Evolutionary conservation across 345 rosid genomes (phyloP).

Genomic region (Adansonia digitata): DNA sequence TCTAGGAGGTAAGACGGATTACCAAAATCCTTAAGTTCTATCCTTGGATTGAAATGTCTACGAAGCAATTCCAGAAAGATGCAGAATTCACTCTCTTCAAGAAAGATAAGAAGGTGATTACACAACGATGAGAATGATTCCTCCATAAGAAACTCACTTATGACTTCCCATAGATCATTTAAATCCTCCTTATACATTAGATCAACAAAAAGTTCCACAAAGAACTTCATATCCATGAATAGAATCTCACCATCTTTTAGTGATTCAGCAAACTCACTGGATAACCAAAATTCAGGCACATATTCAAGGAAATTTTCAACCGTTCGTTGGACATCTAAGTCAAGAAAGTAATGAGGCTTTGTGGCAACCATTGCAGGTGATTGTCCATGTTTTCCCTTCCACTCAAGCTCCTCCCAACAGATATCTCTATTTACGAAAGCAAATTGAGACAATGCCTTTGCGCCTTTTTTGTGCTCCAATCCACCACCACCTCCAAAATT

Average conservation of each 20-base stretch:
- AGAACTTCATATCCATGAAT: slow-evolving; percentile 55
- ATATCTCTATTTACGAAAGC: slow-evolving; percentile 80
- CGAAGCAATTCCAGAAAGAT: slow-evolving; percentile 47
- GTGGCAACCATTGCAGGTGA: slow-evolving; percentile 95
- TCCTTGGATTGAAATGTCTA: slow-evolving; percentile 25
- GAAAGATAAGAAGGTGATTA: slow-evolving; percentile 63
- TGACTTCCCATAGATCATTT: slow-evolving; percentile 62
- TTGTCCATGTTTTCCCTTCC: slow-evolving; percentile 96
- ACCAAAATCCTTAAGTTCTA: slow-evolving; percentile 26
- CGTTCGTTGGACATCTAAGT: slow-evolving; percentile 67
- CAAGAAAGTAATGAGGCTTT: slow-evolving; percentile 92
- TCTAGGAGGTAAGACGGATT: slow-evolving; percentile 56
- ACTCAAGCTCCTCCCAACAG: slow-evolving; percentile 96
- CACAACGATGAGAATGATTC: slow-evolving; percentile 61
- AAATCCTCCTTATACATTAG: slow-evolving; percentile 67
- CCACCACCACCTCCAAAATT: slow-evolving; percentile 58
- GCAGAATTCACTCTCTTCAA: slow-evolving; percentile 54
- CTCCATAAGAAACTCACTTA: slow-evolving; percentile 62
- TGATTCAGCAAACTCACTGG: slow-evolving; percentile 71
- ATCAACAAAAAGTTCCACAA: slow-evolving; percentile 49
- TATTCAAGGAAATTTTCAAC: slow-evolving; percentile 70
- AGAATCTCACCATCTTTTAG: slow-evolving; percentile 79
- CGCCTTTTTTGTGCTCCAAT: slow-evolving; percentile 66
- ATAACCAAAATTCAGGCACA: slow-evolving; percentile 92
- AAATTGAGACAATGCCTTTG: slow-evolving; percentile 83